Evolutionary conservation across 768 basidiomycete species (phyloP).

Genomic region (Termitomyces sp.): DNA sequence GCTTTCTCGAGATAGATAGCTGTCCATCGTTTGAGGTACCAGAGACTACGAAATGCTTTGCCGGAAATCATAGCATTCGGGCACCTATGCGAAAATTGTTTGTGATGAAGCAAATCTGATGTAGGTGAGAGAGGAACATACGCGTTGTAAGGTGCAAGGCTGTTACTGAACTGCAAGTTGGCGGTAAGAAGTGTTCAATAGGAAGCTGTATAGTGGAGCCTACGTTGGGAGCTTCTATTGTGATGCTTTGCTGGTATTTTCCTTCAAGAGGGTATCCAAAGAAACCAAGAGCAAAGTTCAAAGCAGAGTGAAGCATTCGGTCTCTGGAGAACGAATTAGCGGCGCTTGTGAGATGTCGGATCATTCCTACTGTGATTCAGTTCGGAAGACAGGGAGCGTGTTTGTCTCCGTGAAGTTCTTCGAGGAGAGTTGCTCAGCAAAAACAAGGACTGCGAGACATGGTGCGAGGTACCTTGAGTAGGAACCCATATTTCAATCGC

Average conservation of each 20-base stretch:
- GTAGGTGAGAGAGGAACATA: constrained; percentile 24
- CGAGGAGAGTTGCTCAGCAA: not conserved
- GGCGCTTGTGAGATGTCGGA: too few species aligned
- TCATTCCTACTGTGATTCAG: constrained; percentile 55
- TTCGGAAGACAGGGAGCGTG: constrained; percentile 72
- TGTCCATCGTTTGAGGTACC: constrained; percentile 64
- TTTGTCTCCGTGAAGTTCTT: constrained; percentile 56
- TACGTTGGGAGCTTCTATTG: constrained; percentile 49
- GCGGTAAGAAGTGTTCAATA: not conserved
- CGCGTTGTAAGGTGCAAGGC: constrained; percentile 80
- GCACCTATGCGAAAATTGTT: constrained; percentile 34
- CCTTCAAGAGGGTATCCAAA: constrained; percentile 69
- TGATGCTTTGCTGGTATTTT: constrained; percentile 74
- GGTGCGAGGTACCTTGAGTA: constrained; percentile 46
- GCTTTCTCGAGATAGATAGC: constrained; percentile 70
- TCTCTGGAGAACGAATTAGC: constrained; percentile 36
- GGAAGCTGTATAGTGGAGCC: constrained; percentile 32
- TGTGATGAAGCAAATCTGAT: not conserved
- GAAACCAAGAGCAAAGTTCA: constrained; percentile 71
- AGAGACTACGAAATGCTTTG: constrained; percentile 34
- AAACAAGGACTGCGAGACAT: not conserved
- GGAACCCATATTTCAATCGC: constrained; percentile 74
- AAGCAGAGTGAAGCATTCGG: constrained; percentile 60
- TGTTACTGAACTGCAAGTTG: constrained; percentile 63
- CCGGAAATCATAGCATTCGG: constrained; percentile 47